Conservation (phyloP, 805 yeast species). For the Tetrapisispora nanseiensis region DNA sequence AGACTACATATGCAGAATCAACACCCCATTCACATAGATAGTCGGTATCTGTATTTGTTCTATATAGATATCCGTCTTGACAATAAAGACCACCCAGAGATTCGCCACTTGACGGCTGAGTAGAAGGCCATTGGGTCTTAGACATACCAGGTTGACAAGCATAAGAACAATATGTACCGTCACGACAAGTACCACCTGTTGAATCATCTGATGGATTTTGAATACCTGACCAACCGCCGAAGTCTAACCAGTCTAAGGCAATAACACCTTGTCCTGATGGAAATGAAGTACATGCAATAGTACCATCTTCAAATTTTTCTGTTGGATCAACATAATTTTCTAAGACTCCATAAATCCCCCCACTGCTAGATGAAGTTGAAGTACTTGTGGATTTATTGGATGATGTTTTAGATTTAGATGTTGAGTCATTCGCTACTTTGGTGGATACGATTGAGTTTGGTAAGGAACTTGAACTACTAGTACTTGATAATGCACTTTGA, state of each 20-base stretch:
- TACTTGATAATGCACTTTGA: too few species aligned
- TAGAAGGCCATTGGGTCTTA: constrained; percentile 92
- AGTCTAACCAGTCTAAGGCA: constrained; percentile 44
- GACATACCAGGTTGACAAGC: constrained; percentile 86
- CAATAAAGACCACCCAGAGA: constrained; percentile 90
- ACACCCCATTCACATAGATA: constrained; percentile 84
- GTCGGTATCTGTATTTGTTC: constrained; percentile 54
- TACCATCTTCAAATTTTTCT: constrained; percentile 57
- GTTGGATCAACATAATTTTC: constrained; percentile 36
- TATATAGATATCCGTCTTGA: constrained; percentile 75
- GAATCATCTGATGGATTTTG: constrained; percentile 43
- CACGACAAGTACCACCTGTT: constrained; percentile 47
- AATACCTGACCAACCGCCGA: constrained; percentile 40
- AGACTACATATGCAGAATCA: constrained; percentile 57
- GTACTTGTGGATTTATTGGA: constrained; percentile 6
- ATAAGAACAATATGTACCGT: constrained; percentile 56
- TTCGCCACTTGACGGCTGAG: constrained; percentile 80
- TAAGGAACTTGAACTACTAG: background rate
- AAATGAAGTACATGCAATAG: constrained; percentile 53
- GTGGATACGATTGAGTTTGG: too few species aligned
- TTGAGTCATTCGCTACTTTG: too few species aligned
- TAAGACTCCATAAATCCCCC: constrained; percentile 38
- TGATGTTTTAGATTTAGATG: background rate
- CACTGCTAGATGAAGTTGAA: constrained; percentile 7
- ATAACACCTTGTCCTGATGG: constrained; percentile 71